Evolutionary conservation across 176 grass and related monocot genomes (phyloP).

Genomic region (Aegilops tauschii): DNA sequence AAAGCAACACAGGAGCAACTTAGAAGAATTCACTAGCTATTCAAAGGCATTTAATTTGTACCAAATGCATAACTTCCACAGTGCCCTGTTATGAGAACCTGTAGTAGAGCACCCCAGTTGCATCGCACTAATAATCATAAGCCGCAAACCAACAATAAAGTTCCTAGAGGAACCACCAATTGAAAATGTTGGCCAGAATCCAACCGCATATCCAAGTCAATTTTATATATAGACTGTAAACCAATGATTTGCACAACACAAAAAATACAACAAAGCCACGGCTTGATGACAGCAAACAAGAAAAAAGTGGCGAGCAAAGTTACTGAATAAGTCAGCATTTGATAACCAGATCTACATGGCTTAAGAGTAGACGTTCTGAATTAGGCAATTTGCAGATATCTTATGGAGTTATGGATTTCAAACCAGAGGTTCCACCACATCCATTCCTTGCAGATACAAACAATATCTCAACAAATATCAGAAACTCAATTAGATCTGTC

Average conservation of each 20-base stretch:
- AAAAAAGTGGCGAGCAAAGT: not conserved
- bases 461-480: not conserved
- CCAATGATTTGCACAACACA: not conserved
- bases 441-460: not conserved
- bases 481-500: not conserved
- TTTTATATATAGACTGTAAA: not conserved
- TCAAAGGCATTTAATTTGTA: conserved; percentile 29
- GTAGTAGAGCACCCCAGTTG: conserved; percentile 8
- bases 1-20: not conserved
- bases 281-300: not conserved
- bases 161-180: not conserved
- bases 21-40: conserved; percentile 21
- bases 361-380: not conserved
- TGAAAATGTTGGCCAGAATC: not conserved
- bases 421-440: not conserved
- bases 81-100: conserved; percentile 34
- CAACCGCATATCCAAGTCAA: not conserved
- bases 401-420: not conserved
- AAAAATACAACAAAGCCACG: not conserved
- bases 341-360: not conserved
- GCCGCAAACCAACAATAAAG: not conserved
- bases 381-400: not conserved
- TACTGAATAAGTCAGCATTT: not conserved
- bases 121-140: not conserved
- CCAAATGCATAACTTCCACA: conserved; percentile 39